Evolutionary conservation across 306 rosid species (phyloP), one percentile per base, ranked within the genome.

Genomic region (Elaeagnus macrophylla): DNA sequence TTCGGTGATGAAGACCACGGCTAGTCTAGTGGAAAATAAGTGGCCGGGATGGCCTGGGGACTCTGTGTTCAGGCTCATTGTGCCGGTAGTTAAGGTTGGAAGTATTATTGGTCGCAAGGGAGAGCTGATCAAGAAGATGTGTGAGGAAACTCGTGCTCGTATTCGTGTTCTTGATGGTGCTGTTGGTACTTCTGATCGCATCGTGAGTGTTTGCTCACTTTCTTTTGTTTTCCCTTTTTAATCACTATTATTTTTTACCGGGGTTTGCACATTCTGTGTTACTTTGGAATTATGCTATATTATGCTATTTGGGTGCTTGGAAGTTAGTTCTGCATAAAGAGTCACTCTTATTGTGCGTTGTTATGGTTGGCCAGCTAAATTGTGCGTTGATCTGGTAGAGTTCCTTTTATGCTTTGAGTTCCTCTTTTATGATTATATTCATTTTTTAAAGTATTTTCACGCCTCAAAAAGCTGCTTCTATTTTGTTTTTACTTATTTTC

Each of bases 1-100:
- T 25, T 25, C 32, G 25, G 74, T 54, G 1, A 32, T 57, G 12
- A 7, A 72, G 6, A 46, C 76, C 19, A 9, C 48, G 10, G 0
- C 35, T 48, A 25, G 61, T 2, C 53, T 67, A 18, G 71, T 67
- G 17, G 97, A 84, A 39, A 84, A 78, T 37, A 71, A 71, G 49
- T 88, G 99, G 99, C 96, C 96, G 0, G 99, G 99, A 1, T 93
- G 99, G 96, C 96, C 95, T 0, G 99, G 99, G 5, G 72, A 84
- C 71, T 88, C 84, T 66, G 96, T 88, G 32, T 93, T 84, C 70
- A 80, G 99, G 51, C 67, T 88, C 6, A 79, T 93, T 53, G 96
- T 84, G 48, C 99, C 95, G 43, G 95, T 93, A 5, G 64, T 75
- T 15, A 93, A 93, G 62, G 99, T 93, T 0, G 99, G 99, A 11